Conservation (phyloP, 192 early-diverging fungal species). For the Pilobolus umbonatus region DNA sequence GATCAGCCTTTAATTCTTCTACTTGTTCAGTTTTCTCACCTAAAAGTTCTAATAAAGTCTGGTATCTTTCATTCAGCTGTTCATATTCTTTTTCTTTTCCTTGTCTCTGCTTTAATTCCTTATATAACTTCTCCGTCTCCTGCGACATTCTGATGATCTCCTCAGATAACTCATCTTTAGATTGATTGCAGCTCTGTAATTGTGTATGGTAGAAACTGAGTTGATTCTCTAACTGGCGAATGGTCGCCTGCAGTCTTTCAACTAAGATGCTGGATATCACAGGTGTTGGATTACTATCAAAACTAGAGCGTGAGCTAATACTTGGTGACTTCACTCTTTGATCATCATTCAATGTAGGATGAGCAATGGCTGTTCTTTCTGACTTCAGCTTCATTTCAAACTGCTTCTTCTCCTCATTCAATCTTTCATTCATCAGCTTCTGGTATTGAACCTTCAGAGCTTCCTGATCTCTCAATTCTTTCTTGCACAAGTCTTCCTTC, state of each 20-base stretch:
- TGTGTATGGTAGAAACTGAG: conserved; percentile 60
- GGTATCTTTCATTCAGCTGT: conserved; percentile 59
- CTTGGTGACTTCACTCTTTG: not conserved
- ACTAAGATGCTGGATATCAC: conserved; percentile 38
- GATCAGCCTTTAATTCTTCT: conserved; percentile 71
- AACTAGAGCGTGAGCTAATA: conserved; percentile 22
- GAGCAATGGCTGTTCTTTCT: not conserved
- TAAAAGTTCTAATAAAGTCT: conserved; percentile 77
- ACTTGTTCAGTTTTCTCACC: conserved; percentile 88
- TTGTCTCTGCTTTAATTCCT: conserved; percentile 12
- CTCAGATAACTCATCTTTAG: conserved; percentile 66
- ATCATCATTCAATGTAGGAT: not conserved
- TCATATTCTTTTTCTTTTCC: conserved; percentile 46
- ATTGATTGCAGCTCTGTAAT: conserved; percentile 54
- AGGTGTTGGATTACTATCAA: conserved; percentile 15
- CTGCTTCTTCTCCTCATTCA: conserved; percentile 41
- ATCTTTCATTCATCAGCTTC: conserved; percentile 29
- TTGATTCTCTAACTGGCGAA: conserved; percentile 64
- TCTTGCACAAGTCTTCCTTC: not conserved
- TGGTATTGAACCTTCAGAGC: conserved; percentile 36
- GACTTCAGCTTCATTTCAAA: conserved; percentile 18
- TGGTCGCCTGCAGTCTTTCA: conserved; percentile 54
- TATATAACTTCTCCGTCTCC: conserved; percentile 54
- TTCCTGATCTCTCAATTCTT: conserved; percentile 20
- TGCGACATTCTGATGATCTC: conserved; percentile 64